Base-by-base conservation (phyloP, 148 eudicot species). In the Chenopodium quinoa region DNA sequence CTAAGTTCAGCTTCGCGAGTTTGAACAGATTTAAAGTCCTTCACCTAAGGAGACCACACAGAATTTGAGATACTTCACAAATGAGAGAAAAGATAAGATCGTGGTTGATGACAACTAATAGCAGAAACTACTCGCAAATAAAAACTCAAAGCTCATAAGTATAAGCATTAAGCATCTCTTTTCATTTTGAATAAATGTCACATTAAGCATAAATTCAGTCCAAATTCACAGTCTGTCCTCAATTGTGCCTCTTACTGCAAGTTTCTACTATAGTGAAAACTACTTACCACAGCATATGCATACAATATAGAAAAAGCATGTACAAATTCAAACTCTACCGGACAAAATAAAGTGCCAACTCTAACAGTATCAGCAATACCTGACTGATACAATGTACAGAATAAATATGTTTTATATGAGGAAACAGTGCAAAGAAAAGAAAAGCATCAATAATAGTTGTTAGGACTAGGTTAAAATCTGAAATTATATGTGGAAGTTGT, bases 21-120 rank as follows among this genome's bases (percentile, higher is more conserved):
- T 85, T 77, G 75, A 84, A 88, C 81, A 63, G 85, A 86, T 75
- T 89, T 91, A 47, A 88, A 85, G 64, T 86, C 90, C 77, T 91
- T 92, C 40, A 84, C 89, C 97, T 93, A 83, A 79, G 58, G 25
- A 62, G 71, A 75, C 77, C 56, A 76, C 79, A 75, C 29, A 52
- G 4, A 52, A 32, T 70, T 63, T 50, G 48, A 86, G 48, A 46
- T 48, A 19, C 9, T 40, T 37, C 56, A 3, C 23, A 74, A 46
- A 27, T 46, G 31, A 60, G 37, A 32, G 27, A 52, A 52, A 67
- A 79, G 31, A 54, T 78, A 13, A 75, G 31, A 46, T 9, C 74
- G 13, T 13, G 9, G 40, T 27, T 65, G 65, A 50, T 32, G 46
- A 32, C 47, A 23, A 44, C 54, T 14, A 19, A 54, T 16, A 72